These are phyloP conservation scores for Sherardia arvensis DNA, from an alignment of 257 asterid species.

Conservation along the genomic window DNA sequence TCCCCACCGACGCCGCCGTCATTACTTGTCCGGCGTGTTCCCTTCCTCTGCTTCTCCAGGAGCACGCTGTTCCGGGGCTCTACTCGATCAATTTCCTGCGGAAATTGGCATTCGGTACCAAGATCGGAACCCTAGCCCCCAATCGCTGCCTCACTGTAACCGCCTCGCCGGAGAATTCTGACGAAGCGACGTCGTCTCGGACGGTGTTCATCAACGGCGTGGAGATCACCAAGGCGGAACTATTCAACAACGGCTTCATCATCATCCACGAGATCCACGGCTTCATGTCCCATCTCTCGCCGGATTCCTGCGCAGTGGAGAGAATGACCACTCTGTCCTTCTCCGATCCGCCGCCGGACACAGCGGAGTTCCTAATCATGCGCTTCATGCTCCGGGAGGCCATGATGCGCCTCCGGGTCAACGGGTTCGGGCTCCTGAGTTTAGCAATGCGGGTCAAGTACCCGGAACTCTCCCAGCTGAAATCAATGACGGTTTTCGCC, in stretches of 20 bases:
- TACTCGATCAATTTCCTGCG: constrained; percentile 55
- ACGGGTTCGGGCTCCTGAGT: constrained; percentile 52
- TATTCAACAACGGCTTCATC: constrained; percentile 55
- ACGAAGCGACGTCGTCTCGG: constrained; percentile 9
- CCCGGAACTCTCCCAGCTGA: constrained; percentile 39
- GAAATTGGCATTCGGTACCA: constrained; percentile 54
- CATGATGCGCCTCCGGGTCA: constrained; percentile 41
- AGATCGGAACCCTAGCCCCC: constrained; percentile 40
- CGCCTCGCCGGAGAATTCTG: constrained; percentile 24
- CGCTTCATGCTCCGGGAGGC: constrained; percentile 50
- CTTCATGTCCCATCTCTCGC: constrained; percentile 53
- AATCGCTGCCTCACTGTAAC: constrained; percentile 68
- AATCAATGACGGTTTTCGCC: constrained; percentile 61
- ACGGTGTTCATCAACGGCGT: constrained; percentile 60
- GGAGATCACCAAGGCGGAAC: constrained; percentile 46
- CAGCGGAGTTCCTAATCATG: constrained; percentile 25
- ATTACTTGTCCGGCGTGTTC: constrained; percentile 70
- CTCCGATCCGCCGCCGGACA: constrained; percentile 34
- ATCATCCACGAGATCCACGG: constrained; percentile 61
- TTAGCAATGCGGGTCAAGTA: constrained; percentile 52
- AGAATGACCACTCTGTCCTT: constrained; percentile 41
- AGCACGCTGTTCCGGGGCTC: constrained; percentile 61
- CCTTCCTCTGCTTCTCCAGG: constrained; percentile 53
- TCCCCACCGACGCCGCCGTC: constrained; percentile 54
- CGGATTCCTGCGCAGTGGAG: constrained; percentile 56